phyloP scores from a whole-genome alignment of 306 rosid species.

The Hippophae rhamnoides region DNA sequence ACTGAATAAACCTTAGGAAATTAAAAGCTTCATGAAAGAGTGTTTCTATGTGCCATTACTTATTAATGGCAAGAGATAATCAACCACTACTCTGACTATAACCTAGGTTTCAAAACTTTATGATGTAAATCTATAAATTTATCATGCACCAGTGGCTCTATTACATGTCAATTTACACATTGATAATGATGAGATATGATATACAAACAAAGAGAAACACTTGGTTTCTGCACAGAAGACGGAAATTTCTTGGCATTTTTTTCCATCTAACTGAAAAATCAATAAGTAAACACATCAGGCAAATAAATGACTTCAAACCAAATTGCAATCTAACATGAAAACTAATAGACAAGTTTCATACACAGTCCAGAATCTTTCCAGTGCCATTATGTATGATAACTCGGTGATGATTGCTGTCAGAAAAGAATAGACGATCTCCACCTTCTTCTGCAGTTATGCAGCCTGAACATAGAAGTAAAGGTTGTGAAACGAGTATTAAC shows the following conservation, averaged over 20 bases:
- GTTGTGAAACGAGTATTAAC: constrained; percentile 13
- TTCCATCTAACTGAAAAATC: constrained; percentile 5
- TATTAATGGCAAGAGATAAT: neutral
- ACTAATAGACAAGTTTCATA: constrained; percentile 25
- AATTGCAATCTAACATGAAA: constrained; percentile 14
- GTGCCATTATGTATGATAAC: constrained; percentile 52
- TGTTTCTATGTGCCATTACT: neutral
- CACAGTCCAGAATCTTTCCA: constrained; percentile 73
- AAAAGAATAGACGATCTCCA: constrained; percentile 60
- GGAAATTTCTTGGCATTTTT: neutral
- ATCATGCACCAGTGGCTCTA: too few relatives aligned
- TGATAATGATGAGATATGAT: neutral
- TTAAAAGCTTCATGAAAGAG: neutral
- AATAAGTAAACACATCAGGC: constrained; percentile 3
- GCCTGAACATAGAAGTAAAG: constrained; percentile 40
- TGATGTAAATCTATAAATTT: too few relatives aligned
- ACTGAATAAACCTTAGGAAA: neutral
- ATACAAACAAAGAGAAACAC: neutral
- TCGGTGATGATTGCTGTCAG: constrained; percentile 88
- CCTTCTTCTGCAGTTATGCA: constrained; percentile 70
- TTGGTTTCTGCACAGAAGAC: neutral
- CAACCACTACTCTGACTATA: neutral
- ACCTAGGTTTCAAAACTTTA: neutral
- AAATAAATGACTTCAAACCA: constrained; percentile 13
- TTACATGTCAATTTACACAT: neutral